Evolutionary conservation across 805 yeast species (phyloP), one percentile per base, ranked within the genome.

Genomic region (Scheffersomyces stipitis): DNA sequence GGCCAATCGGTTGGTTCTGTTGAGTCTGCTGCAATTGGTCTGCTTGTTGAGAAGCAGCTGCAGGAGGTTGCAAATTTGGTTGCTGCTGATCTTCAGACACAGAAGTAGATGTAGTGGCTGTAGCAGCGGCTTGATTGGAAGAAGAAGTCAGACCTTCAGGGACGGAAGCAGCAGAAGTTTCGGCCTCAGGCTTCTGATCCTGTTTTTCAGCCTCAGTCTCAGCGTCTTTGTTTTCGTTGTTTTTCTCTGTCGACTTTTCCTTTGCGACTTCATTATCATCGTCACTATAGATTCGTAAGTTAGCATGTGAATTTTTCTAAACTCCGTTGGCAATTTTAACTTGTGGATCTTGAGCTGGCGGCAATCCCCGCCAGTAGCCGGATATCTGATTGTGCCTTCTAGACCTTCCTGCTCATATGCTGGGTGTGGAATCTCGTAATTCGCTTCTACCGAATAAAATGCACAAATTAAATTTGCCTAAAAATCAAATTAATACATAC

Each of bases 221-320:
- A 27, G 47, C 26, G 13, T 31, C 41, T 22, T 44, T 46, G 29
- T 48, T 49, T 31, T 49, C 45, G 13, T 41, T 42, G 15, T 39
- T 42, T 28, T 50, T 45, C 30, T 48, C 48, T 18, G 16, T 38
- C 31, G 33, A 13, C 9, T 40, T 42, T 13, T 37, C 36, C 28
- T 38, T 41, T 33, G 41, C 31, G 23, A 38, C 51, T 15, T 38
- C 31, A 13, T 48, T 70, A 38, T 62, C 59, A 36, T 60, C 69
- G 20, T 60, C 49, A 41, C 43, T 35, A 33, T 15, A 33, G 15
- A 20, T 20, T 20, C 9, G 10, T 7, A 20, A 20, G 24, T 20
- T 20, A 20, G 24, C 24, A 20, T 20, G 24, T 20, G 24, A 20
- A 20, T 7, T n/a, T n/a, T n/a, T n/a, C n/a, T n/a, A n/a, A n/a